Conservation (phyloP, 306 rosid species). For the Gastrolobium bilobum region DNA sequence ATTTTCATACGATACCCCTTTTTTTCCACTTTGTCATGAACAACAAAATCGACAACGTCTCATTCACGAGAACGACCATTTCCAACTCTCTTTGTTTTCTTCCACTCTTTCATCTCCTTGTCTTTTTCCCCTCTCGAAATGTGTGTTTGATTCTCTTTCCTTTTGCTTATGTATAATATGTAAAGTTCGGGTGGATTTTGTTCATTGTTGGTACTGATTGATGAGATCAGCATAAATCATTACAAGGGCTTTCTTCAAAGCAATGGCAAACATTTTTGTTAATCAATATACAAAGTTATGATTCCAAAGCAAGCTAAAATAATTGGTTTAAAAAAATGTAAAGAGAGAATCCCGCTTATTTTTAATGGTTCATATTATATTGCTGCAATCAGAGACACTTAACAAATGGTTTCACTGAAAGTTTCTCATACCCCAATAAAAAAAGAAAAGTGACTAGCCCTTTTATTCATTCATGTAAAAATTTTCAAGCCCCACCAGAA, state of each 20-base stretch:
- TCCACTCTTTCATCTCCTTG: slow-evolving; percentile 73
- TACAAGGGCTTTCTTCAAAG: slow-evolving; percentile 51
- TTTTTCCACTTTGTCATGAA: slow-evolving; percentile 52
- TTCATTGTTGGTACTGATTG: slow-evolving; percentile 49
- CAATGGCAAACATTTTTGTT: slow-evolving; percentile 47
- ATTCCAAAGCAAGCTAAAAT: slow-evolving; percentile 52
- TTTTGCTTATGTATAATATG: slow-evolving; percentile 4
- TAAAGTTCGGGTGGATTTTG: slow-evolving; percentile 54
- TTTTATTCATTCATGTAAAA: slow-evolving; percentile 64
- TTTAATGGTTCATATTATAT: slow-evolving; percentile 44
- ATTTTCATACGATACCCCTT: slow-evolving; percentile 24
- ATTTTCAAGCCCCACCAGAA: slow-evolving; percentile 54
- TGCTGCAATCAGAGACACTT: slow-evolving; percentile 45
- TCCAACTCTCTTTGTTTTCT: slow-evolving; percentile 76
- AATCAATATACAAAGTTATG: slow-evolving; percentile 45
- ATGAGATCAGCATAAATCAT: slow-evolving; percentile 66
- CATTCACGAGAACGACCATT: slow-evolving; percentile 81
- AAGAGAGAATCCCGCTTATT: slow-evolving; percentile 46
- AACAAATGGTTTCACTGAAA: slow-evolving; percentile 39
- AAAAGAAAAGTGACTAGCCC: slow-evolving; percentile 44
- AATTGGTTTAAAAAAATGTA: slow-evolving; percentile 12
- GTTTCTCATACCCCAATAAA: slow-evolving; percentile 29
- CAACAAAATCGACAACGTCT: slow-evolving; percentile 66
- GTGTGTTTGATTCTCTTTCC: slow-evolving; percentile 69
- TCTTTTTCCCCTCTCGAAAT: slow-evolving; percentile 79